phyloP scores from a whole-genome alignment of 2,329 filamentous ascomycete genomes.

The Ophiocordyceps camponoti-leonardi region DNA sequence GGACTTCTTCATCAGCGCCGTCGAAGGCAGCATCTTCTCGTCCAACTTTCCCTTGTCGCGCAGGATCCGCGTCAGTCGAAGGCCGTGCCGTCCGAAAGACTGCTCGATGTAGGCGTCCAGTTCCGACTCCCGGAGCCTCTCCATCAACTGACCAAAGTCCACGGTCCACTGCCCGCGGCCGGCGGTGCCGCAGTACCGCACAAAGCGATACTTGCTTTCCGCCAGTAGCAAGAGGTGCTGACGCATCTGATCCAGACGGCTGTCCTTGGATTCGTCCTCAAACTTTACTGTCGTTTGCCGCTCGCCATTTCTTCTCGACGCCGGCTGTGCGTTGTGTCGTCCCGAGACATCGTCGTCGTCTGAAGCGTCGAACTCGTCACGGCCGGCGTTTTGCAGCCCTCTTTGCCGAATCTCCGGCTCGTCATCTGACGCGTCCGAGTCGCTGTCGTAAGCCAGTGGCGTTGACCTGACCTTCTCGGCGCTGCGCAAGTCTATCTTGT shows the following conservation, averaged over 20 bases:
- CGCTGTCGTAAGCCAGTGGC: slow-evolving; percentile 14
- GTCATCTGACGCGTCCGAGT: slow-evolving; percentile 17
- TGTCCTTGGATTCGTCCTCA: slow-evolving; percentile 27
- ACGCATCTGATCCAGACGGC: slow-evolving; percentile 42
- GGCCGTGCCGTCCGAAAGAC: slow-evolving; percentile 56
- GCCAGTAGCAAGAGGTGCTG: slow-evolving; percentile 58
- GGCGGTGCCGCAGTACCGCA: slow-evolving; percentile 45
- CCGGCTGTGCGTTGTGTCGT: slow-evolving; percentile 7
- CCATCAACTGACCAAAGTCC: slow-evolving; percentile 59
- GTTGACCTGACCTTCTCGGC: slow-evolving; percentile 30
- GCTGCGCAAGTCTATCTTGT: slow-evolving; percentile 26
- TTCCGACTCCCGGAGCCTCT: slow-evolving; percentile 56
- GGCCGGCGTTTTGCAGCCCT: slow-evolving; percentile 4
- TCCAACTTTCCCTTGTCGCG: slow-evolving; percentile 83
- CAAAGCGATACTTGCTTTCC: slow-evolving; percentile 51
- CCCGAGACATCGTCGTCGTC: slow-evolving; percentile 9
- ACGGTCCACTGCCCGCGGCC: slow-evolving; percentile 65
- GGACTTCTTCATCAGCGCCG: slow-evolving; percentile 69
- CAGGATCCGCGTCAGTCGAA: slow-evolving; percentile 73
- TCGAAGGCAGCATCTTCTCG: slow-evolving; percentile 69
- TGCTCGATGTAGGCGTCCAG: slow-evolving; percentile 69
- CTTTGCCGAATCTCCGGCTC: slow-evolving; percentile 6
- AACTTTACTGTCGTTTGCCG: slow-evolving; percentile 31
- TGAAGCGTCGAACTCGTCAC: slow-evolving; percentile 17
- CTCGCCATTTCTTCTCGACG: slow-evolving; percentile 16